phyloP scores from a whole-genome alignment of 495 filamentous ascomycete genomes.

The Podospora comata region DNA sequence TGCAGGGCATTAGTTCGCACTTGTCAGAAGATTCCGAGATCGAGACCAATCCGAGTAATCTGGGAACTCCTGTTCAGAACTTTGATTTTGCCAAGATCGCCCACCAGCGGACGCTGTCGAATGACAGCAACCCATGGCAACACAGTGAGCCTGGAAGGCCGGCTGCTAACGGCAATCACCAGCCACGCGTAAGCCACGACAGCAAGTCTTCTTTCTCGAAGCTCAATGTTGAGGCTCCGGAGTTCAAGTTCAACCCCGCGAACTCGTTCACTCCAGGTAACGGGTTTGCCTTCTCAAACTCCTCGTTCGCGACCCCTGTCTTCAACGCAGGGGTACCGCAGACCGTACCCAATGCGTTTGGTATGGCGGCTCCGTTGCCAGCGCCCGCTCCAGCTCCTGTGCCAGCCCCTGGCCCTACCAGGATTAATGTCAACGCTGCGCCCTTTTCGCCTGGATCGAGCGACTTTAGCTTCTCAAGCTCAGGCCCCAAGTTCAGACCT shows the following conservation, averaged over 20 bases:
- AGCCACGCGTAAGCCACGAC: constrained; percentile 47
- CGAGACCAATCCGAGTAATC: constrained; percentile 72
- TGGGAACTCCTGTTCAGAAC: constrained; percentile 57
- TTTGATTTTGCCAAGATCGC: constrained; percentile 40
- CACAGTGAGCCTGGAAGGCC: constrained; percentile 42
- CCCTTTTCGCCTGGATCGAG: constrained; percentile 65
- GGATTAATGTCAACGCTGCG: constrained; percentile 67
- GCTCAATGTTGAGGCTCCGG: constrained; percentile 81
- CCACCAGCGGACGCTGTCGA: constrained; percentile 44
- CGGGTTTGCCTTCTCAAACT: constrained; percentile 52
- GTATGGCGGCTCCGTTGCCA: constrained; percentile 7
- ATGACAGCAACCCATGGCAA: constrained; percentile 51
- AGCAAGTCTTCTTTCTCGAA: constrained; percentile 69
- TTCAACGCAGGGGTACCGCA: constrained; percentile 39
- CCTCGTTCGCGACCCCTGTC: constrained; percentile 46
- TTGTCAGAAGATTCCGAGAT: constrained; percentile 61
- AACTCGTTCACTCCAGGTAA: constrained; percentile 59
- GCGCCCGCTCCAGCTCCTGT: constrained; percentile 19
- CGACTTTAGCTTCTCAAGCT: constrained; percentile 72
- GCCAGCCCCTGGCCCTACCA: constrained; percentile 36
- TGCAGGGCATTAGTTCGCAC: constrained; percentile 30
- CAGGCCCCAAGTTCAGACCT: constrained; percentile 69
- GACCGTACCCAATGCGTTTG: constrained; percentile 28
- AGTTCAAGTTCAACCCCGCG: constrained; percentile 77
- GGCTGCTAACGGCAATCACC: constrained; percentile 19